Evolutionary conservation across 139 green algal species (phyloP).

Genomic region (Micractinium conductrix): DNA sequence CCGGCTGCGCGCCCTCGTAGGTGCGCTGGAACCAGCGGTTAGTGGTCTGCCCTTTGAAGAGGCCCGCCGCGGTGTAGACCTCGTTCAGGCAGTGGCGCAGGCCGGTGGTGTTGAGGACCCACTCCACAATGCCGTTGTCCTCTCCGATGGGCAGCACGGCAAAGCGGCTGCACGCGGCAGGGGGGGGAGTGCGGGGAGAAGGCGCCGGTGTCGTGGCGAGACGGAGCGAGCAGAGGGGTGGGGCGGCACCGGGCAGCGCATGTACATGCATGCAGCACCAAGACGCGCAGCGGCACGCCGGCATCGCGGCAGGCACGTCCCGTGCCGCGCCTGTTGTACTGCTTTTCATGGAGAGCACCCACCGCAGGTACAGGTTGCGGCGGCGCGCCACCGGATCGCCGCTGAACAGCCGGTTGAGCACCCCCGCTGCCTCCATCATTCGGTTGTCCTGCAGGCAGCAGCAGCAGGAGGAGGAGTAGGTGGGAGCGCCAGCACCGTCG

Average conservation of each 20-base stretch:
- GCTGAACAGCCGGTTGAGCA: slow-evolving; percentile 79
- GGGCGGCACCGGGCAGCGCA: no score
- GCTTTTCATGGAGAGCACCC: no score
- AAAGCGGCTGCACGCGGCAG: slow-evolving; percentile 49
- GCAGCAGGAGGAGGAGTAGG: neutral
- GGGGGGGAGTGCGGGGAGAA: neutral
- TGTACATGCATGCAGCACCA: no score
- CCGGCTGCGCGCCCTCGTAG: slow-evolving; percentile 58
- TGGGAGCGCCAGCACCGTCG: no score
- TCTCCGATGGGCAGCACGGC: slow-evolving; percentile 93
- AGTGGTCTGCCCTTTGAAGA: slow-evolving; percentile 46
- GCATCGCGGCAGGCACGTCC: no score
- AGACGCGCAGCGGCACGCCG: no score
- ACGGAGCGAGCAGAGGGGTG: no score
- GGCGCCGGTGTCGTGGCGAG: no score
- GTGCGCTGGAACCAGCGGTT: slow-evolving; percentile 58
- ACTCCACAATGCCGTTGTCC: slow-evolving; percentile 91
- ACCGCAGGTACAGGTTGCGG: slow-evolving; percentile 80
- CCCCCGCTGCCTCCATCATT: slow-evolving; percentile 89
- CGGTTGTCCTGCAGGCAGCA: slow-evolving; percentile 83
- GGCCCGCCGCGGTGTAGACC: slow-evolving; percentile 63
- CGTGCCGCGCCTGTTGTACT: no score
- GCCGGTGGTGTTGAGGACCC: slow-evolving; percentile 75
- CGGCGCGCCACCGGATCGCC: slow-evolving; percentile 62
- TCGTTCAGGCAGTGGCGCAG: slow-evolving; percentile 70